These are phyloP conservation scores for Aspergillus sp. DNA, from an alignment of 2,329 filamentous ascomycete species.

Conservation along the genomic window DNA sequence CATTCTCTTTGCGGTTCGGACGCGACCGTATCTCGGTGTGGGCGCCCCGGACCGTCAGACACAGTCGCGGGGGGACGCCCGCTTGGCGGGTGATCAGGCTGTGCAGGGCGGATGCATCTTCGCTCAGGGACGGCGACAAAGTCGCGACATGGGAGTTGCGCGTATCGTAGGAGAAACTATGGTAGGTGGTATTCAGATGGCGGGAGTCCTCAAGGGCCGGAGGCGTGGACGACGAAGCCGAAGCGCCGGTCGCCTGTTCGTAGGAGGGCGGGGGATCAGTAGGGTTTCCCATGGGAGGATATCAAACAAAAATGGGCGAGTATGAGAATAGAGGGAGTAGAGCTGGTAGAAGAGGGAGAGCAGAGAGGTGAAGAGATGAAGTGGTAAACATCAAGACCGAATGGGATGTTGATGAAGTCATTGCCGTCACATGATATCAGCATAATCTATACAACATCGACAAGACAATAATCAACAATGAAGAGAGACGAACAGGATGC, in stretches of 20 bases:
- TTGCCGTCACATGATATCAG: too few species aligned
- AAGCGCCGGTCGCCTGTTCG: neutral
- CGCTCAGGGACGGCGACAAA: slow-evolving; percentile 10
- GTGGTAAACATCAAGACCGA: too few species aligned
- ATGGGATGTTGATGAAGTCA: too few species aligned
- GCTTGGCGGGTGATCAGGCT: slow-evolving; percentile 38
- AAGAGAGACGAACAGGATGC: too few species aligned
- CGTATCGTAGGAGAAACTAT: slow-evolving; percentile 5
- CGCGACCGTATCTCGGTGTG: slow-evolving; percentile 45
- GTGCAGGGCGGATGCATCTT: slow-evolving; percentile 34
- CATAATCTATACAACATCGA: too few species aligned
- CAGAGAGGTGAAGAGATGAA: too few species aligned
- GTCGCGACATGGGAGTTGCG: slow-evolving; percentile 4
- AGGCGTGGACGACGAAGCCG: neutral
- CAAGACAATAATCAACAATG: too few species aligned
- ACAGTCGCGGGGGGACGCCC: slow-evolving; percentile 52
- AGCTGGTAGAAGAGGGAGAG: too few species aligned
- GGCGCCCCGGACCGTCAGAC: slow-evolving; percentile 53
- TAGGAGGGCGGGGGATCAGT: neutral
- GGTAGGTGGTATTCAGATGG: neutral
- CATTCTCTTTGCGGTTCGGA: slow-evolving; percentile 19
- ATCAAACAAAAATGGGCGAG: neutral
- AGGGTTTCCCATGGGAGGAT: neutral
- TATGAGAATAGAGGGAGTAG: neutral
- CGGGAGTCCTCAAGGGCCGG: neutral